Base-by-base conservation (phyloP, 495 filamentous ascomycete genomes). In the Penicillium diatomitis region DNA sequence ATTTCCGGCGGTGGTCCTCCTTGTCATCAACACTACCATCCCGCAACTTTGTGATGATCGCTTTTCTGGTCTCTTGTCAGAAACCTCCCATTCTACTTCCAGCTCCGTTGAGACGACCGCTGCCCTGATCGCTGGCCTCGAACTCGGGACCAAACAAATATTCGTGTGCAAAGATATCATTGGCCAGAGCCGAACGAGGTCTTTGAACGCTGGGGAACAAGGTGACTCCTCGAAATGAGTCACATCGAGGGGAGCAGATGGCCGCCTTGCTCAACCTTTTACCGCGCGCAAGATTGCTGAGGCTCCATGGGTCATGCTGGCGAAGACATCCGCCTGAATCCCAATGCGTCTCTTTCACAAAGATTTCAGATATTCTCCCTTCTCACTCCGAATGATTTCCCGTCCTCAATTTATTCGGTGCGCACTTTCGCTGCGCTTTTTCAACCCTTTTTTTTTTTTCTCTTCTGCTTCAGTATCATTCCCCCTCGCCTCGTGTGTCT, bases 351-450 rank as follows among this genome's bases (percentile, higher is more conserved):
- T 20, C 20, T 20, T 20, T 20, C 20, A 20, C 20, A 20, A 20
- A 20, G 20, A 20, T 20, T 20, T 20, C 20, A 20, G 20, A 0
- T 51, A 49, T 60, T 65, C 46, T 61, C 51, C 54, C 57, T 53
- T 42, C 11, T 64, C 48, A 48, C 51, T 46, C 49, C 54, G 51
- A 50, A 41, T 55, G 36, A 42, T 51, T 51, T 51, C 53, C 50
- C 52, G 48, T 32, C 53, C 62, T 57, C 50, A 47, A 48, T 38
- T 47, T 37, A 36, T 47, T 49, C 41, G 53, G 45, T 46, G 49
- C 53, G 55, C 65, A 60, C 63, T 54, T 67, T 60, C 65, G 46
- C 62, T 66, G 49, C 62, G 53, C 47, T 53, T 49, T 57, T 39
- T 1, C 20, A 20, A 20, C 20, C 54, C 42, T 57, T 52, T 60